phyloP scores from a whole-genome alignment of 495 filamentous ascomycete species.

The Staphylotrichum longicolle region DNA sequence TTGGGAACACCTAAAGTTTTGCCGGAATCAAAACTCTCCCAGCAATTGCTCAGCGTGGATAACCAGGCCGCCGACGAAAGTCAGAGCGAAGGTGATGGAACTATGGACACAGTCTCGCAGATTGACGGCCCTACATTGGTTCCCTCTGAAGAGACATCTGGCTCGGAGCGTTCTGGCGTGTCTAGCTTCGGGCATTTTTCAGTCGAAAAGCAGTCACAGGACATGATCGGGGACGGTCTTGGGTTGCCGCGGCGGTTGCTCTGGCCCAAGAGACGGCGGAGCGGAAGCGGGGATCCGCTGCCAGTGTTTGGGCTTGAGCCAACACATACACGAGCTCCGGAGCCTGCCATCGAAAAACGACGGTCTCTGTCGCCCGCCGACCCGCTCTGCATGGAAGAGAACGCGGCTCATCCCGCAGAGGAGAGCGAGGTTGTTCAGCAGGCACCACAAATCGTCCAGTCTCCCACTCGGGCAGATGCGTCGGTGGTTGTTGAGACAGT shows the following conservation, averaged over 20 bases:
- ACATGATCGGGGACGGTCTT: neutral
- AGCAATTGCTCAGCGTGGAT: too few relatives aligned
- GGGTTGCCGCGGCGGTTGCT: slow-evolving; percentile 26
- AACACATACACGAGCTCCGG: neutral
- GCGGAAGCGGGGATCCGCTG: neutral
- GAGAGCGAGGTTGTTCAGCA: neutral
- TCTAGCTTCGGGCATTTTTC: slow-evolving; percentile 25
- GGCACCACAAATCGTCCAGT: neutral
- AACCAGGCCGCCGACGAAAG: neutral
- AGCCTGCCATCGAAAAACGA: neutral
- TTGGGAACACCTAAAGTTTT: neutral
- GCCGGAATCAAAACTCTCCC: neutral
- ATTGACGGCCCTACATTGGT: slow-evolving; percentile 31
- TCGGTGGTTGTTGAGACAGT: neutral
- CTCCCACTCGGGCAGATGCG: neutral
- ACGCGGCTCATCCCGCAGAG: neutral
- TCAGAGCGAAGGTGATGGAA: neutral
- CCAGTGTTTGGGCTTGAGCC: neutral
- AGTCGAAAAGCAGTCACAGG: slow-evolving; percentile 23
- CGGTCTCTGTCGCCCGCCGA: neutral
- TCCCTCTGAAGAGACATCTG: neutral
- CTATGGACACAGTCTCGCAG: slow-evolving; percentile 3
- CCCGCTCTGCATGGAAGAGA: neutral
- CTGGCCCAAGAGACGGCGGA: slow-evolving; percentile 25
- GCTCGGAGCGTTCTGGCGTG: slow-evolving; percentile 11